Conservation (phyloP, 2,329 filamentous ascomycete genomes). For the Fusarium guadeloupense region DNA sequence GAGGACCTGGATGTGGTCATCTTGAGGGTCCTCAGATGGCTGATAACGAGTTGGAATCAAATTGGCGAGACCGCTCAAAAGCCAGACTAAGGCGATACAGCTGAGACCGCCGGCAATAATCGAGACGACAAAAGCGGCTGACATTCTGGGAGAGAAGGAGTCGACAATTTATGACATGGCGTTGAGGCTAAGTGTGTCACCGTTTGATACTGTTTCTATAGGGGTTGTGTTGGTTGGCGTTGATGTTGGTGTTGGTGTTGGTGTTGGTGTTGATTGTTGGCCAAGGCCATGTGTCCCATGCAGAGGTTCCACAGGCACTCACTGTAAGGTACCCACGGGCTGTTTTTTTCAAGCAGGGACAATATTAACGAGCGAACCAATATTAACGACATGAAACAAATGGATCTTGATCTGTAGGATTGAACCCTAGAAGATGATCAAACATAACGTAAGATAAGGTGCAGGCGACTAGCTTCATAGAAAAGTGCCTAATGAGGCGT, state of each 20-base stretch:
- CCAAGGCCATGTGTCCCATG: slow-evolving; percentile 34
- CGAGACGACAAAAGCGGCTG: slow-evolving; percentile 47
- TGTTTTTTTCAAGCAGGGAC: slow-evolving; percentile 2
- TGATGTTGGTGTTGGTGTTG: slow-evolving; percentile 12
- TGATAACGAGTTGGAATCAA: slow-evolving; percentile 49
- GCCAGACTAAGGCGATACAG: slow-evolving; percentile 45
- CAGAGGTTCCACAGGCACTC: slow-evolving; percentile 30
- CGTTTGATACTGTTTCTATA: slow-evolving; percentile 12
- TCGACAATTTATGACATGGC: slow-evolving; percentile 19
- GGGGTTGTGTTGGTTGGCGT: neutral
- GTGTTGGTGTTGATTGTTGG: too few species aligned
- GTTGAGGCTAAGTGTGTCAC: slow-evolving; percentile 14
- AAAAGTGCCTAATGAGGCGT: neutral
- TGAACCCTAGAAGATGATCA: slow-evolving; percentile 31
- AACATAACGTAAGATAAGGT: slow-evolving; percentile 7
- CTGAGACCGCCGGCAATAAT: slow-evolving; percentile 48
- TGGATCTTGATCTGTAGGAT: slow-evolving; percentile 17
- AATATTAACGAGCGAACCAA: slow-evolving; percentile 13
- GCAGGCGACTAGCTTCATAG: neutral
- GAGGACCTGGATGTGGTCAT: slow-evolving; percentile 75
- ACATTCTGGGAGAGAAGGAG: slow-evolving; percentile 27
- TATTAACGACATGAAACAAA: slow-evolving; percentile 5
- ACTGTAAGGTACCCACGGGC: neutral
- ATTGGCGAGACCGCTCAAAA: slow-evolving; percentile 34
- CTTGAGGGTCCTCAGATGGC: slow-evolving; percentile 47